Base-by-base conservation (phyloP, 495 filamentous ascomycete genomes). In the Acidiella bohemica region DNA sequence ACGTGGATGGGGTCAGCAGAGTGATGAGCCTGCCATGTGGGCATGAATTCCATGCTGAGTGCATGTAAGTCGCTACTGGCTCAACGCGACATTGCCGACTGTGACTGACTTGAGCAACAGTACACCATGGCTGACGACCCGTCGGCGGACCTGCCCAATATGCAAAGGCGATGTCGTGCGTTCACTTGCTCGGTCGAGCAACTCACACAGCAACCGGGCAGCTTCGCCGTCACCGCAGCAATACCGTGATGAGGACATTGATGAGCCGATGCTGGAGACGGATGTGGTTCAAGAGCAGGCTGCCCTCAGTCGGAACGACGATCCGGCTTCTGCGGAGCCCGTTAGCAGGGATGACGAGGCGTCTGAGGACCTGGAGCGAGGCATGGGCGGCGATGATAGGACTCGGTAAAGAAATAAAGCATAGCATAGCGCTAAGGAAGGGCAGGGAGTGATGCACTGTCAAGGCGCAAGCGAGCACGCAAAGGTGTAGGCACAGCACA, bases 21-120 rank as follows among this genome's bases (percentile, higher is more conserved):
- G 92, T 97, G 13, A 97, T 97, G 90, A 93, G 83, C 49, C 64
- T 97, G 36, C 90, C 90, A n/a, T 97, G 90, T 61, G 90, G 90
- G 17, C 90, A 97, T 56, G 90, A 97, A 54, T 97, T 97, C 59
- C 90, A 97, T 58, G 88, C 67, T 25, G 86, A 90, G 52, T 97
- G 90, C 86, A 96, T 97, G 87, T 95, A 70, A 80, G 88, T 79
- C 21, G n/a, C 26, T 34, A 25, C 34, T 50, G 26, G n/a, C 36
- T 23, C 21, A 4, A n/a, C 13, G 23, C 30, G 8, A 23, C 21
- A 13, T 12, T 21, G 14, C 8, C 18, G 27, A 24, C 3, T 3
- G 24, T 1, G 18, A 29, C 32, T 39, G 20, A 40, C 8, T 39
- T 45, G 46, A 41, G n/a, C 28, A 1, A 32, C 18, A 96, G 88